These are phyloP conservation scores for Starmerella sp. DNA, from an alignment of 805 yeast species.

Conservation along the genomic window DNA sequence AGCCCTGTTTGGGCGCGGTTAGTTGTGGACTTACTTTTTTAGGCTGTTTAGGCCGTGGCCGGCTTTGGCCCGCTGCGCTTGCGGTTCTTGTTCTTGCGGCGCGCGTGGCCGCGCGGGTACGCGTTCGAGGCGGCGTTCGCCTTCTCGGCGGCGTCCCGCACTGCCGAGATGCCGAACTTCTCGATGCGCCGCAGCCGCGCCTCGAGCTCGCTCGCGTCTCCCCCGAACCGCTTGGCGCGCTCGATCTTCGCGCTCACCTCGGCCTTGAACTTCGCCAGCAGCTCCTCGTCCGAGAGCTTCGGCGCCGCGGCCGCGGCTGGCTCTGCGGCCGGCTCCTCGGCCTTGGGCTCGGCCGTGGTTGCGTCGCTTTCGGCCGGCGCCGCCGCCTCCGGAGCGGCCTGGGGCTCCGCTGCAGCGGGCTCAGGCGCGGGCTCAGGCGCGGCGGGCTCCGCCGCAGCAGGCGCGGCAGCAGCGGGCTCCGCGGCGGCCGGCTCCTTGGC, in stretches of 20 bases:
- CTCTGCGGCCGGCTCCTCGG: slow-evolving; percentile 18
- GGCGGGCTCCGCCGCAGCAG: slow-evolving; percentile 2
- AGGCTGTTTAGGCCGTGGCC: neutral
- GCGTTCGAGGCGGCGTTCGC: neutral
- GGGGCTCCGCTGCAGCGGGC: slow-evolving; percentile 18
- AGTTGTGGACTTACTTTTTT: neutral
- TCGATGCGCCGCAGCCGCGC: slow-evolving; percentile 59
- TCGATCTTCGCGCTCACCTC: slow-evolving; percentile 53
- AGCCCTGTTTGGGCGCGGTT: neutral
- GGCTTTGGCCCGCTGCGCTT: slow-evolving; percentile 9
- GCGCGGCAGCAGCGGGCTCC: slow-evolving; percentile 17
- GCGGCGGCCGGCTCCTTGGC: slow-evolving; percentile 20
- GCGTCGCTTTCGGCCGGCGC: slow-evolving; percentile 8
- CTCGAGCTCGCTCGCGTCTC: slow-evolving; percentile 40
- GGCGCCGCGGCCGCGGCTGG: slow-evolving; percentile 3
- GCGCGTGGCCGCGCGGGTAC: neutral
- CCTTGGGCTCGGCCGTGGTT: neutral
- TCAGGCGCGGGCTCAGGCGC: slow-evolving; percentile 15
- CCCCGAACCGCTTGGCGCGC: slow-evolving; percentile 69
- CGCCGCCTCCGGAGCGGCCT: slow-evolving; percentile 14
- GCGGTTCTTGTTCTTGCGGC: slow-evolving; percentile 1
- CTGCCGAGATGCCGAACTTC: slow-evolving; percentile 64
- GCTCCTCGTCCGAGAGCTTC: slow-evolving; percentile 53
- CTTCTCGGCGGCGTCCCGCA: slow-evolving; percentile 16
- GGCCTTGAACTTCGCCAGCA: slow-evolving; percentile 56